Percentiles rank a stretch among this genome's conserved stretches.
Evolutionary conservation across 176 grass and related monocot species (phyloP).

Genomic region (Otatea glauca): DNA sequence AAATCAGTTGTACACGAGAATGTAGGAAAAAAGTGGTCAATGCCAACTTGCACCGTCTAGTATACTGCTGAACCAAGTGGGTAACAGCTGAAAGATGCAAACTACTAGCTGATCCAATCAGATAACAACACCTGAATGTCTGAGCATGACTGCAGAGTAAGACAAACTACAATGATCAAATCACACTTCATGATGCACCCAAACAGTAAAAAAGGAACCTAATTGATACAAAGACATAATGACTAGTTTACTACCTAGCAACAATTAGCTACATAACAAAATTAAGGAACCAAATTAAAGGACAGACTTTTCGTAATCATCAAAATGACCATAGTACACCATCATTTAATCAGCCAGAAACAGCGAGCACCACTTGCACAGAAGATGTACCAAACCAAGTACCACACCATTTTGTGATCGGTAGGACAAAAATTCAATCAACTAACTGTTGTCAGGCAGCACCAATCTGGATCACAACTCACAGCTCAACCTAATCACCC

Average conservation of each 20-base stretch:
- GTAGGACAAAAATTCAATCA: neutral
- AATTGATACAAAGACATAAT: neutral
- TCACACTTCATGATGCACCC: neutral
- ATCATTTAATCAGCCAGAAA: conserved; percentile 18
- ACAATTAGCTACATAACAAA: conserved; percentile 15
- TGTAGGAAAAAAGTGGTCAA: neutral
- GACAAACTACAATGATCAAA: conserved; percentile 29
- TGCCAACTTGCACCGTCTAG: neutral
- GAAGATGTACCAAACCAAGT: conserved; percentile 15
- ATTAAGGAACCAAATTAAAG: neutral
- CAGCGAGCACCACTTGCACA: neutral
- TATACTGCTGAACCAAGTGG: conserved; percentile 11
- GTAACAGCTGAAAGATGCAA: conserved; percentile 15
- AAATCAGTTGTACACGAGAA: neutral
- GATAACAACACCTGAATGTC: neutral
- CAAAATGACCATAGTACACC: neutral
- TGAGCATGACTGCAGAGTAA: neutral
- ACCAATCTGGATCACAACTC: conserved; percentile 1
- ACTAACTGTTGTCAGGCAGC: neutral
- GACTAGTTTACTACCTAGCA: neutral
- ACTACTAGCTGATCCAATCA: conserved; percentile 23
- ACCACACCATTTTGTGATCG: neutral
- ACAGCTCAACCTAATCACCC: neutral
- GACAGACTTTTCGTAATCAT: neutral
- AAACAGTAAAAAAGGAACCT: conserved; percentile 19